Evolutionary conservation across 2,329 filamentous ascomycete genomes (phyloP).

Genomic region (Tolypocladium ovalisporum): DNA sequence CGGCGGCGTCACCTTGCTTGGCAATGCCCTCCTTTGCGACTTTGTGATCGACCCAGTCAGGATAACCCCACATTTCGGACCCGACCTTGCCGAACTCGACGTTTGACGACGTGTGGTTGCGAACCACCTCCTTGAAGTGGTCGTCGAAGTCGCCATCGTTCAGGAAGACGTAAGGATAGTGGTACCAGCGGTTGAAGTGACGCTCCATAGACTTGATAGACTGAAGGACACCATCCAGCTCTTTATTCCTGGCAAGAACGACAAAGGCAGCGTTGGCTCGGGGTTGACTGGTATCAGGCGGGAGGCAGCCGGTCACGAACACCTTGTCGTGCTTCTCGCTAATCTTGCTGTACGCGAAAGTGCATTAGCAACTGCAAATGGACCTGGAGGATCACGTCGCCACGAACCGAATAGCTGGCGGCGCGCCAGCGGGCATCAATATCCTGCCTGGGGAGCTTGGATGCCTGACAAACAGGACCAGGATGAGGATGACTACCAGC

Average conservation of each 20-base stretch:
- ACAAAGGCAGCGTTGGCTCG: conserved; percentile 93
- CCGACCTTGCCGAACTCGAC: conserved; percentile 95
- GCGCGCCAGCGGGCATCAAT: conserved; percentile 77
- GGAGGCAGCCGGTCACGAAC: conserved; percentile 81
- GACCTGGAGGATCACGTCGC: background rate
- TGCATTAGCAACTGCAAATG: conserved; percentile 5
- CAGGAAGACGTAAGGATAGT: conserved; percentile 96
- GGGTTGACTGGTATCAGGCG: conserved; percentile 66
- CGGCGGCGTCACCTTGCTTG: conserved; percentile 91
- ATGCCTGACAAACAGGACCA: conserved; percentile 81
- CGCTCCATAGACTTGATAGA: conserved; percentile 96
- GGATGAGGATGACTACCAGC: conserved; percentile 81
- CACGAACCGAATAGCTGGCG: conserved; percentile 77
- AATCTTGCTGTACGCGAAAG: conserved; percentile 58
- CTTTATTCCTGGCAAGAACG: conserved; percentile 89
- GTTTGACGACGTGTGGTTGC: conserved; percentile 76
- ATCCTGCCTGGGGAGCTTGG: conserved; percentile 73
- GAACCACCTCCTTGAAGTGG: conserved; percentile 78
- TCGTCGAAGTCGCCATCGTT: conserved; percentile 97
- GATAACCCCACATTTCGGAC: conserved; percentile 87
- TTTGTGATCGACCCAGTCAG: conserved; percentile 90
- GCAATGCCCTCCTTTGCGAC: conserved; percentile 92
- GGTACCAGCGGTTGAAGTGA: conserved; percentile 98
- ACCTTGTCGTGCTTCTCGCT: conserved; percentile 96
- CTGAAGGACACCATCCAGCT: conserved; percentile 89